Evolutionary conservation across 2,329 filamentous ascomycete species (phyloP), one percentile per base, ranked within the genome.

Genomic region (Botrytis porri): DNA sequence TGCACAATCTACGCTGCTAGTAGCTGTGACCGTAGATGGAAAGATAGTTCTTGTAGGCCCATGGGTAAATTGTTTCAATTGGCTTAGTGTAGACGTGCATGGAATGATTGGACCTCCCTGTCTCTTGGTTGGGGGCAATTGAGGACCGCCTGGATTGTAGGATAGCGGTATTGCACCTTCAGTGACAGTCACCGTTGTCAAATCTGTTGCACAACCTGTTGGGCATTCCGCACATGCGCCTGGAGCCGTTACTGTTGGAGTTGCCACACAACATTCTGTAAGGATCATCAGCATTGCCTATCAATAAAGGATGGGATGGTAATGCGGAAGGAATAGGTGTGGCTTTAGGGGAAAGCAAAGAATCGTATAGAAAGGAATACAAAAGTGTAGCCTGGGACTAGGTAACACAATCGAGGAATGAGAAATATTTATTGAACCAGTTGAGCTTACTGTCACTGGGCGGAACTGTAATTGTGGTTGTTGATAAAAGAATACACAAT

Each of bases 381-480:
- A 32, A 29, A 57, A 29, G 51, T 29, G 51, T 57, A 29, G n/a
- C 16, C n/a, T 29, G n/a, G n/a, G n/a, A 57, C 16, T 7, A 57
- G 51, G 51, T 3, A 57, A 57, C 51, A 57, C 14, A 57, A 57
- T 57, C n/a, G n/a, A 57, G n/a, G n/a, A 57, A 57, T 57, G 9
- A 16, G 25, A 29, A 57, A n/a, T 1, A 83, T 70, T 81, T 76
- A 32, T 81, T 82, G 54, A 57, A 32, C 51, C n/a, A 14, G 14
- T 29, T 57, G 4, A 57, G n/a, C 51, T 29, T 57, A 57, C 51
- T 57, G 18, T 57, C 51, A 32, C 76, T 73, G 75, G 82, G 83
- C 25, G 83, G 83, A 5, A 83, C 80, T 69, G 78, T 79, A 39
- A 80, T 79, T 62, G 79, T 82, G n/a, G 79, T 80, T n/a, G 73